Conservation (phyloP, 2,329 filamentous ascomycete genomes). For the Didymella arachidicola region DNA sequence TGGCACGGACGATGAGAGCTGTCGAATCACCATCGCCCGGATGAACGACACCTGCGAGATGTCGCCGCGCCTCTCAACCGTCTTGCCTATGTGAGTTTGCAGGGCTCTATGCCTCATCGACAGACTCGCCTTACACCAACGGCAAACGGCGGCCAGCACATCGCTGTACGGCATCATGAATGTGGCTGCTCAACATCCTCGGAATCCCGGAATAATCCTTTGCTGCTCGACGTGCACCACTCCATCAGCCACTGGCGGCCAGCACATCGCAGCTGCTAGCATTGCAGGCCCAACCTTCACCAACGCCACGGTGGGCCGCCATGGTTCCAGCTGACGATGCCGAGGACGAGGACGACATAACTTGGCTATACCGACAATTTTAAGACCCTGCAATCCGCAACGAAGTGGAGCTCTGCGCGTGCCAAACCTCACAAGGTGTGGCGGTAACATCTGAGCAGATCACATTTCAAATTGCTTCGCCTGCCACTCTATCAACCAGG, state of each 20-base stretch:
- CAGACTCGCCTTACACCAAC: constrained; percentile 29
- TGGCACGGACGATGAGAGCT: constrained; percentile 43
- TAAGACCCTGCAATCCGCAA: constrained; percentile 21
- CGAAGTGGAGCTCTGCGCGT: constrained; percentile 23
- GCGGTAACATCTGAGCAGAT: constrained; percentile 11
- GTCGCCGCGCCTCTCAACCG: constrained; percentile 20
- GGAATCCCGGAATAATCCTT: constrained; percentile 18
- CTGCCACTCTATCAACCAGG: constrained; percentile 3
- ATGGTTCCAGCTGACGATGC: constrained; percentile 33
- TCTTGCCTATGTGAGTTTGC: constrained; percentile 21
- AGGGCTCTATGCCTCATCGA: constrained; percentile 36
- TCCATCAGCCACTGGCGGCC: constrained; percentile 30
- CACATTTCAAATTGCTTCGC: constrained; percentile 5
- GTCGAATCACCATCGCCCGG: constrained; percentile 30
- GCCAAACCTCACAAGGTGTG: constrained; percentile 20
- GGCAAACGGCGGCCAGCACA: constrained; percentile 37
- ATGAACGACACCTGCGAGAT: constrained; percentile 32
- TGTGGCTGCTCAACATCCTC: constrained; percentile 27
- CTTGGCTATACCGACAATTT: constrained; percentile 22
- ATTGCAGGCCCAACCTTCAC: constrained; percentile 14
- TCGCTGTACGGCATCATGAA: constrained; percentile 28
- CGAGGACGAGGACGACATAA: constrained; percentile 15
- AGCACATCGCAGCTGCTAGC: constrained; percentile 22
- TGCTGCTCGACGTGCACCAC: constrained; percentile 24
- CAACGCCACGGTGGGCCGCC: constrained; percentile 32